phyloP scores from a whole-genome alignment of 108 stramenopile species.

The Fragilariopsis cylindrus region DNA sequence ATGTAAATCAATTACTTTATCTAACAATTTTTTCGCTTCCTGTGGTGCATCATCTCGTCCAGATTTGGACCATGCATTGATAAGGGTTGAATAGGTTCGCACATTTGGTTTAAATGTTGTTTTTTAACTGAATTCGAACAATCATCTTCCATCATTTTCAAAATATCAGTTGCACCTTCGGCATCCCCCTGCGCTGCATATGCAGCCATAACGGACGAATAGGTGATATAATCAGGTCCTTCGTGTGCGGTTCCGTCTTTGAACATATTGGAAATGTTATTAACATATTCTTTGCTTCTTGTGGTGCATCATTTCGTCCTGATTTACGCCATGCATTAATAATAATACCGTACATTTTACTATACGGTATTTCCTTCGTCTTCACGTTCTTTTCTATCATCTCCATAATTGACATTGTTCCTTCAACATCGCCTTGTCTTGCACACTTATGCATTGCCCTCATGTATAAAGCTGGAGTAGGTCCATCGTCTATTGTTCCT shows the following conservation, averaged over 20 bases:
- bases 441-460: slow-evolving; percentile 27
- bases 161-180: not conserved
- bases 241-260: slow-evolving; percentile 2
- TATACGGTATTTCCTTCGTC: no score
- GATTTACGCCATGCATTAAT: slow-evolving; percentile 58
- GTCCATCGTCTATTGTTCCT: not conserved
- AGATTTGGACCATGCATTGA: slow-evolving; percentile 67
- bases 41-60: slow-evolving; percentile 52
- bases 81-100: slow-evolving; percentile 61
- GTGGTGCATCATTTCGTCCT: not conserved
- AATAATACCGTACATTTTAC: no score
- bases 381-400: no score
- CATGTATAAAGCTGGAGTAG: not conserved
- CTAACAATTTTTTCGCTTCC: slow-evolving; percentile 55
- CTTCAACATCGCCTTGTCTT: no score
- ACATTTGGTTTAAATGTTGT: slow-evolving; percentile 17
- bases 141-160: slow-evolving; percentile 17
- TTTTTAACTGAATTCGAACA: not conserved
- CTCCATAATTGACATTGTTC: no score
- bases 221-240: not conserved
- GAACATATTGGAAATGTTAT: not conserved
- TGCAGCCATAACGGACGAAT: not conserved
- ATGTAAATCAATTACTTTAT: slow-evolving; percentile 57
- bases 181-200: no score
- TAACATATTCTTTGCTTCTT: not conserved